Percentiles rank a stretch among this genome's conserved stretches.
Evolutionary conservation across 1,139 yeast species (phyloP).

Genomic region (Citeromyces siamensis): DNA sequence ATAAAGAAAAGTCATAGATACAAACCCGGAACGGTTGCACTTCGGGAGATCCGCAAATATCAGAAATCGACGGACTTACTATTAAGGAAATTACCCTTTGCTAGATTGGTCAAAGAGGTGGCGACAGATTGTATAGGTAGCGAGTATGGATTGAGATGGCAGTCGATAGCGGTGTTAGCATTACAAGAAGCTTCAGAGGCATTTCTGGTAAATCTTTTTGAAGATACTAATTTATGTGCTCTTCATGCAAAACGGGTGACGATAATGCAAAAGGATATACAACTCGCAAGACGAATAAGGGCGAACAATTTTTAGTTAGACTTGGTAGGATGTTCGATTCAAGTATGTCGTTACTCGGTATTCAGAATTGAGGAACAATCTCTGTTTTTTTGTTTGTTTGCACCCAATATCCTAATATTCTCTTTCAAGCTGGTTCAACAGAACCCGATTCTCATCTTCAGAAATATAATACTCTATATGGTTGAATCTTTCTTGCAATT

Average conservation of each 20-base stretch:
- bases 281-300: slow-evolving; percentile 78
- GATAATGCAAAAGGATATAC: slow-evolving; percentile 88
- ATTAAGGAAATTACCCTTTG: slow-evolving; percentile 82
- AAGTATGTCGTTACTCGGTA: too few relatives aligned
- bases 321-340: too few relatives aligned
- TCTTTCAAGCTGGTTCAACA: too few relatives aligned
- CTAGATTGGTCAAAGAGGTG: slow-evolving; percentile 72
- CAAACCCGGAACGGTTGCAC: slow-evolving; percentile 64
- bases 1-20: slow-evolving; percentile 33
- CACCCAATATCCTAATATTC: too few relatives aligned
- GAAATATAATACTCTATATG: too few relatives aligned
- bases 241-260: slow-evolving; percentile 91
- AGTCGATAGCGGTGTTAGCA: slow-evolving; percentile 77
- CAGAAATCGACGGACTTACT: slow-evolving; percentile 72
- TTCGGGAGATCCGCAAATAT: slow-evolving; percentile 66
- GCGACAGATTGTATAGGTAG: slow-evolving; percentile 48
- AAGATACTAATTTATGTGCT: slow-evolving; percentile 86
- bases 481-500: too few relatives aligned
- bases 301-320: slow-evolving; percentile 19
- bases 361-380: neutral
- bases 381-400: neutral
- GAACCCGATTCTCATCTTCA: too few relatives aligned
- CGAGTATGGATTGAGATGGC: slow-evolving; percentile 71
- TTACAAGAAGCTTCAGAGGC: slow-evolving; percentile 93
- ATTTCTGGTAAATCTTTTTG: slow-evolving; percentile 70